These are phyloP conservation scores for Neurospora sp. DNA, from an alignment of 495 filamentous ascomycete species.

Conservation along the genomic window DNA sequence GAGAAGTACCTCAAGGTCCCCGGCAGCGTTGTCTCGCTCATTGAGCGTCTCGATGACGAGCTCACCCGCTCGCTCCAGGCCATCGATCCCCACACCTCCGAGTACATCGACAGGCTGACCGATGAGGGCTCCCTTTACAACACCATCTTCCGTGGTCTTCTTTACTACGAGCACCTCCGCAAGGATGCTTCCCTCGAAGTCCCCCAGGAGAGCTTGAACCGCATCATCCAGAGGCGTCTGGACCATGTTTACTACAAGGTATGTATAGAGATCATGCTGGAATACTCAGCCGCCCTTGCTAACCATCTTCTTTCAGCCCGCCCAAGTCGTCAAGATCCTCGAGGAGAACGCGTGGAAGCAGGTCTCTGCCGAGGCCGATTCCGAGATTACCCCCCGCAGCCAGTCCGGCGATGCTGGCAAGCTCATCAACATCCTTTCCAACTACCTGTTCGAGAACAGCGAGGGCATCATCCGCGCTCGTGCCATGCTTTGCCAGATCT, in stretches of 20 bases:
- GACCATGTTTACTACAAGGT: slow-evolving; percentile 99
- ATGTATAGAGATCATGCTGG: slow-evolving; percentile 10
- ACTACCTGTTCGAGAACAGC: slow-evolving; percentile 86
- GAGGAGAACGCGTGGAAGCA: slow-evolving; percentile 89
- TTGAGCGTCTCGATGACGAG: slow-evolving; percentile 94
- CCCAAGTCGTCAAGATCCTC: slow-evolving; percentile 82
- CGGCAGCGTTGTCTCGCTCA: slow-evolving; percentile 86
- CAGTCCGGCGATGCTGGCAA: slow-evolving; percentile 51
- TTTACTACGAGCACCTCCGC: slow-evolving; percentile 75
- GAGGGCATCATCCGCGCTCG: slow-evolving; percentile 92
- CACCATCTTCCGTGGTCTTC: slow-evolving; percentile 71
- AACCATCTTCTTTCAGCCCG: slow-evolving; percentile 44
- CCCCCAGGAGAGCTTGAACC: slow-evolving; percentile 75
- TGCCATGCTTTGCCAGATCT: slow-evolving; percentile 96
- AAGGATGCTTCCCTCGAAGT: slow-evolving; percentile 61
- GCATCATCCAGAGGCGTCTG: slow-evolving; percentile 82
- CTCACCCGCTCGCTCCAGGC: slow-evolving; percentile 90
- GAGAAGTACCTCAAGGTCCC: slow-evolving; percentile 77
- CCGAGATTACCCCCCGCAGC: slow-evolving; percentile 64
- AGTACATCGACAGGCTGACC: slow-evolving; percentile 90
- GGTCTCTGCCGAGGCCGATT: slow-evolving; percentile 61
- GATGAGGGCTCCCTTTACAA: slow-evolving; percentile 91
- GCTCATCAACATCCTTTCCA: slow-evolving; percentile 82
- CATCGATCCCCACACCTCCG: slow-evolving; percentile 96
- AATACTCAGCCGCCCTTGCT: slow-evolving; percentile 7